These are phyloP conservation scores for Dionaea muscipula DNA, from an alignment of 179 eudicot species.

Conservation along the genomic window DNA sequence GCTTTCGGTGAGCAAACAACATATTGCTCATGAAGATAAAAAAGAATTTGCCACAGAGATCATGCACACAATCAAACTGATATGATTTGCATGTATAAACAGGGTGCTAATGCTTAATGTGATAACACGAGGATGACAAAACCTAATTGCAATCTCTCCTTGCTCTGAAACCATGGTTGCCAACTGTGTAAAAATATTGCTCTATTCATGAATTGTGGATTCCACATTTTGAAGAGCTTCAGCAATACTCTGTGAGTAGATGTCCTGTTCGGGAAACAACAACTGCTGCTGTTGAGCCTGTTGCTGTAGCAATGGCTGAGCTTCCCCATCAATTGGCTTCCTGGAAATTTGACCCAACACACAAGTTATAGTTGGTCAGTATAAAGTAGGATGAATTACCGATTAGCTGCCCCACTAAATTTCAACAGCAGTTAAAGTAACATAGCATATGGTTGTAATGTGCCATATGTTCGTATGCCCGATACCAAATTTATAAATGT, in stretches of 20 bases:
- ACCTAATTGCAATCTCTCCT: slow-evolving; percentile 96
- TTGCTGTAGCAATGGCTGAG: slow-evolving; percentile 71
- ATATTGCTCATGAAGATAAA: neutral
- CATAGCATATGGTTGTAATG: too few relatives aligned
- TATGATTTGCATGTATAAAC: neutral
- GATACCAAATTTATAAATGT: too few relatives aligned
- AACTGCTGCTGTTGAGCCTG: slow-evolving; percentile 66
- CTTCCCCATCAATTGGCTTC: slow-evolving; percentile 59
- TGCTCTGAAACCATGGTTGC: slow-evolving; percentile 96
- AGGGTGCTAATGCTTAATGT: neutral
- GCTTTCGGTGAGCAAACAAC: neutral
- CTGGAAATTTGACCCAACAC: slow-evolving; percentile 21
- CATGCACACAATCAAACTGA: neutral
- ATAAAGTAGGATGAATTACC: neutral
- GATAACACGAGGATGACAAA: slow-evolving; percentile 3
- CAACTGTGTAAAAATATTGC: slow-evolving; percentile 78
- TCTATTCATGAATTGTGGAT: slow-evolving; percentile 84
- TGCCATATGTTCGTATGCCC: too few relatives aligned
- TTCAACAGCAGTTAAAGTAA: too few relatives aligned
- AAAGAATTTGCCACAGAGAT: too few relatives aligned
- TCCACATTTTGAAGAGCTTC: slow-evolving; percentile 97
- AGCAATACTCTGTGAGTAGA: slow-evolving; percentile 93
- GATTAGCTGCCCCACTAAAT: too few relatives aligned
- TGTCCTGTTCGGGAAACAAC: slow-evolving; percentile 81
- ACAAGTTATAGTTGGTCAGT: neutral